Conservation (phyloP, 2,329 filamentous ascomycete genomes). For the Fusarium oxysporum region DNA sequence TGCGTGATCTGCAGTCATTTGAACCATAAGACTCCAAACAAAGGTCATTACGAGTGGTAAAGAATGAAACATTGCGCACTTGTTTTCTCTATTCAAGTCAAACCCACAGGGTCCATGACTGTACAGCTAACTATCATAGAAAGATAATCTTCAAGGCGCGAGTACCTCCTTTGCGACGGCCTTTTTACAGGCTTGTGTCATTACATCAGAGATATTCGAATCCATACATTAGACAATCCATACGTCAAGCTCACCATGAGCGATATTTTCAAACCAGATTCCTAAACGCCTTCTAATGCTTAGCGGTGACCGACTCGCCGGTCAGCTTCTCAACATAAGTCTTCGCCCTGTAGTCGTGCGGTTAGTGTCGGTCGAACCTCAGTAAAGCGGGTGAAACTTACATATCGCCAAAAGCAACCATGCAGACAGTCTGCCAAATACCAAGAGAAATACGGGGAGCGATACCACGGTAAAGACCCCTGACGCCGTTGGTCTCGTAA, state of each 20-base stretch:
- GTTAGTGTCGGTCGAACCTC: conserved; percentile 14
- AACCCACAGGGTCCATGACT: conserved; percentile 19
- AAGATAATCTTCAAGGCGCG: conserved; percentile 26
- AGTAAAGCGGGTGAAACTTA: conserved; percentile 63
- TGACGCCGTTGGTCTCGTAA: conserved; percentile 87
- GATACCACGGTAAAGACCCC: conserved; percentile 95
- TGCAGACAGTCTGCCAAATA: conserved; percentile 99
- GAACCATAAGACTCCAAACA: not conserved
- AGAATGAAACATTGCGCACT: not conserved
- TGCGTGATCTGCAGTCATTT: not conserved
- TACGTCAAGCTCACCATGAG: conserved; percentile 31
- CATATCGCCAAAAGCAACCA: conserved; percentile 99
- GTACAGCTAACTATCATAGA: conserved; percentile 26
- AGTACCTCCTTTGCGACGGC: conserved; percentile 15
- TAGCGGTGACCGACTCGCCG: conserved; percentile 72
- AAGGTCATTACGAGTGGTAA: not conserved
- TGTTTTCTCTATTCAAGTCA: conserved; percentile 37
- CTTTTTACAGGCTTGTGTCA: conserved; percentile 6
- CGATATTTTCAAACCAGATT: conserved; percentile 32
- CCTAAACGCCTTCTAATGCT: conserved; percentile 68
- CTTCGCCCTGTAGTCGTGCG: conserved; percentile 66
- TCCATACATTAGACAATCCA: conserved; percentile 37
- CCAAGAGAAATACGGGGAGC: conserved; percentile 92
- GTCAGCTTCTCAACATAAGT: conserved; percentile 75
- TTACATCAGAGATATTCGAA: conserved; percentile 29